Evolutionary conservation across 306 rosid genomes (phyloP), one percentile per base, ranked within the genome.

Genomic region (Biancaea sappan): DNA sequence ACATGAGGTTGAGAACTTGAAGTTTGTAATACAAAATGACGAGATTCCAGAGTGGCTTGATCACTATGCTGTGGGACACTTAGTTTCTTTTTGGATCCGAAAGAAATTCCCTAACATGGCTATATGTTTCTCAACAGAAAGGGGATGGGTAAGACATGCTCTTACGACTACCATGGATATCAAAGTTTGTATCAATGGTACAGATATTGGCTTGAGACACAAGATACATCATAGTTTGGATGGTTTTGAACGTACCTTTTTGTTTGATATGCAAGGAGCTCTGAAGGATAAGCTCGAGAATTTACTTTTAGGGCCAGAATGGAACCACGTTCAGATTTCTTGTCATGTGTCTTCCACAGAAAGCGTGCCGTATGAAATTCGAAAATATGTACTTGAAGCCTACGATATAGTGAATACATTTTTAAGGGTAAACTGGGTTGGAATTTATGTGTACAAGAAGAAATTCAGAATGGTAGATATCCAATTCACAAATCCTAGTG

Each of bases 321-420:
- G 41, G 65, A 58, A 58, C 65, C 65, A 5, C 6, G 65, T 58
- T 19, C 12, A 58, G 65, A 31, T 58, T 29, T 58, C 40, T 29
- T 26, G 10, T 26, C 26, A 19, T n/a, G n/a, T n/a, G n/a, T n/a
- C n/a, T n/a, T n/a, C n/a, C n/a, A n/a, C n/a, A n/a, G n/a, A n/a
- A n/a, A n/a, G n/a, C n/a, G n/a, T n/a, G n/a, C n/a, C n/a, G n/a
- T n/a, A n/a, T n/a, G n/a, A n/a, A n/a, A n/a, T n/a, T n/a, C n/a
- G n/a, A n/a, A n/a, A n/a, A n/a, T n/a, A n/a, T n/a, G n/a, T n/a
- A n/a, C n/a, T n/a, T n/a, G n/a, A n/a, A n/a, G n/a, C n/a, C n/a
- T n/a, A n/a, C n/a, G n/a, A n/a, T n/a, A n/a, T n/a, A n/a, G n/a
- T n/a, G n/a, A n/a, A n/a, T n/a, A n/a, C n/a, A n/a, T n/a, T n/a